Base-by-base conservation (phyloP, 176 grass and related monocot genomes). In the Avena sativa region DNA sequence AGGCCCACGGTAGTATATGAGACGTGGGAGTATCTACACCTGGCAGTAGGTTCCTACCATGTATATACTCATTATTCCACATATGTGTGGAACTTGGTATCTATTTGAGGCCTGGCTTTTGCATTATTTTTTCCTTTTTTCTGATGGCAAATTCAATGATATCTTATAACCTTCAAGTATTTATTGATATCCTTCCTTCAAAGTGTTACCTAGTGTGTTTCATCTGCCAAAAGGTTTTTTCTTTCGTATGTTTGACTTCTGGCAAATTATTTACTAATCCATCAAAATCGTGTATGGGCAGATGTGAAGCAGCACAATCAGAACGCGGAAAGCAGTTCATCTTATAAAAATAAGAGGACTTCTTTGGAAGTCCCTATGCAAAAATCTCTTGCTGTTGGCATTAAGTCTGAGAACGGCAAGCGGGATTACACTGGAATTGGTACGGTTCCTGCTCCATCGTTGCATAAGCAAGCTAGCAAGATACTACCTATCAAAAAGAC, bases 401-500 rank as follows among this genome's bases (percentile, higher is more conserved):
- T 88, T 62, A 94, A 87, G 85, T 87, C 85, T 67, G 92, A 94
- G 82, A 87, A 80, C 9, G 79, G 80, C 72, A 92, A 93, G 62
- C 87, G 77, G 44, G 79, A 86, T 89, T 92, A 82, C 78, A 64
- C 76, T 89, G 92, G 88, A 78, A 84, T 71, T 74, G 90, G 88
- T 84, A 79, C 61, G 59, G 59, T 90, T 51, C 83, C 89, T 71
- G 71, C 88, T 44, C 81, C 90, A 86, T 88, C 92, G 53, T 73
- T 91, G 30, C 83, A 89, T 67, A 97, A 92, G 79, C 90, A 91
- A 81, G 95, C 89, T 67, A 80, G 52, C 25, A 97, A 92, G 59
- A 11, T 82, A 71, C 36, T 73, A 32, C 40, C 40, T 43, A 49
- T 71, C 19, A 97, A 97, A 89, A 94, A 92, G 83, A 89, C 92